Evolutionary conservation across 1,139 yeast species (phyloP).

Genomic region (Geotrichum bryndzae): DNA sequence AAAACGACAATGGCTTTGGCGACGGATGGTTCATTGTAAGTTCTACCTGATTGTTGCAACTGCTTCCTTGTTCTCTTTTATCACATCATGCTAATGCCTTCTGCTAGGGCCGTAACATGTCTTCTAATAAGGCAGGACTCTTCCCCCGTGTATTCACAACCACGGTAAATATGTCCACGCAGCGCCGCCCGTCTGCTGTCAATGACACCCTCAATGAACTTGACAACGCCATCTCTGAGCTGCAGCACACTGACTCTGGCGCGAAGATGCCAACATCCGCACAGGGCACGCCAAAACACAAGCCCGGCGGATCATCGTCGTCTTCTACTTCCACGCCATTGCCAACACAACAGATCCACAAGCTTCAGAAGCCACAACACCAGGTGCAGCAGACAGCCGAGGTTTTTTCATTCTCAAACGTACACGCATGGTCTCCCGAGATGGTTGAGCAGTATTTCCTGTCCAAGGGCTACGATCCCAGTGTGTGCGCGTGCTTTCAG

Average conservation of each 20-base stretch:
- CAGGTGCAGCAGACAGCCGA: slow-evolving; percentile 17
- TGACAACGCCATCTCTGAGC: slow-evolving; percentile 74
- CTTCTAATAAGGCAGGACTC: slow-evolving; percentile 69
- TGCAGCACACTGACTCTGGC: slow-evolving; percentile 28
- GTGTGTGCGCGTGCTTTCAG: slow-evolving; percentile 69
- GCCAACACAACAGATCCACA: slow-evolving; percentile 11
- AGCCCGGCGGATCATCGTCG: slow-evolving; percentile 5
- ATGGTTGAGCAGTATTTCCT: slow-evolving; percentile 78
- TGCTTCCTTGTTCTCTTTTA: background rate
- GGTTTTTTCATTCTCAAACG: slow-evolving; percentile 11
- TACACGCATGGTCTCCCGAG: slow-evolving; percentile 67
- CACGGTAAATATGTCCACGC: slow-evolving; percentile 26
- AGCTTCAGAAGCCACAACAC: background rate
- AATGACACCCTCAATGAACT: slow-evolving; percentile 69
- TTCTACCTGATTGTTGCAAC: slow-evolving; percentile 1
- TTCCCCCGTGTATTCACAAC: slow-evolving; percentile 77
- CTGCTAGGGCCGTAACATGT: slow-evolving; percentile 60
- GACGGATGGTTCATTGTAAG: slow-evolving; percentile 88
- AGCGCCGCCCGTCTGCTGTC: slow-evolving; percentile 28
- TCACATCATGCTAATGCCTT: too few relatives aligned
- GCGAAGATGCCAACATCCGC: slow-evolving; percentile 20
- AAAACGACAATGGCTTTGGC: slow-evolving; percentile 76
- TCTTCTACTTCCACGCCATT: background rate
- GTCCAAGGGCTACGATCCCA: slow-evolving; percentile 63
- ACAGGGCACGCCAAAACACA: slow-evolving; percentile 18